Base-by-base conservation (phyloP, 1,284 basidiomycete species). In the Apiotrichum montevideense region DNA sequence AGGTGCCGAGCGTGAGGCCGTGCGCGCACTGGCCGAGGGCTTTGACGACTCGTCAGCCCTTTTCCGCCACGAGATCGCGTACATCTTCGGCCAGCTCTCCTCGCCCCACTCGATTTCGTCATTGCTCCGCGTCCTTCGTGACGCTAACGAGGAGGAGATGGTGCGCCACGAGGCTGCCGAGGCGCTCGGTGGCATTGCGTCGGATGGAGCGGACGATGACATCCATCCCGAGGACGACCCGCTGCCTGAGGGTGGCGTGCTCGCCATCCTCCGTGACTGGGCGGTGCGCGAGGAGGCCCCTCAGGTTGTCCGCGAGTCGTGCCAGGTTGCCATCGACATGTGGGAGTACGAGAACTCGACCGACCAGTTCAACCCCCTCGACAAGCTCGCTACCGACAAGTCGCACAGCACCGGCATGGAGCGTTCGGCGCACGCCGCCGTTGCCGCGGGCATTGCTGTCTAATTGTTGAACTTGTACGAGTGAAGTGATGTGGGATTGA, bases 151-250 rank as follows among this genome's bases (percentile, higher is more conserved):
- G 76, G 87, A 88, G 48, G 92, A 96, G 58, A 98, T 99, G 96
- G 96, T 99, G 4, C 85, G 96, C 32, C 96, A 99, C 70, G 96
- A 99, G 77, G 96, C 95, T 21, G 96, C 96, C 6, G 96, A 99
- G 77, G 96, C 96, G 3, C 83, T 98, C 0, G 96, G 96, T 21
- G 92, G 94, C 4, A 97, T 99, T 52, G 92, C 88, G 2, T 92
- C 90, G 3, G 90, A 92, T 1, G 92, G 75, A 3, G 71, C 71
- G 7, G 75, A 73, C 51, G 69, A 70, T 35, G 66, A 66, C 51
- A 46, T 56, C 21, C 56, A 69, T 51, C 65, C 65, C 10, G 66
- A 64, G 29, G 74, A 67, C 54, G 64, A 70, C 39, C 55, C 54
- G n/a, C 58, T 69, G 6, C 68, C 68, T 41, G 61, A 64, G 37